Evolutionary conservation across 2,329 filamentous ascomycete species (phyloP), one percentile per base, ranked within the genome.

Genomic region (Sporothrix sp.): DNA sequence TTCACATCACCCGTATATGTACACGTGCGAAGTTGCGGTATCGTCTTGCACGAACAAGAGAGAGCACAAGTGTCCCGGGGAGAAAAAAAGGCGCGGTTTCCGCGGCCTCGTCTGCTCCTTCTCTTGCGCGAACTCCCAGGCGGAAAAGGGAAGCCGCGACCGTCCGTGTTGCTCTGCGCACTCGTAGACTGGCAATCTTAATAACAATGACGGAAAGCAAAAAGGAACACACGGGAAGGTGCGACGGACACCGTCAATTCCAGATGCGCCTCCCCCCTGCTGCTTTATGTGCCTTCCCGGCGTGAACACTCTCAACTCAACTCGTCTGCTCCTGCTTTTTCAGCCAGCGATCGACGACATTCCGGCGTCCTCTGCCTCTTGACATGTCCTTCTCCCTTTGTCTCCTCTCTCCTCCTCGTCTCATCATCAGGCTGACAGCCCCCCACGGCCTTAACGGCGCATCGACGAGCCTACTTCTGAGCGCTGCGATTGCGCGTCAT

Each of bases 281-380:
- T 44, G 42, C 14, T 35, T 45, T 45, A 35, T 45, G 28, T 28
- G 42, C 42, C 9, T 45, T 45, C 43, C 43, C 43, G 20, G 43
- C n/a, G 30, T 30, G 14, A 36, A 5, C 5, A 28, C 43, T 39
- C 33, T 35, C 21, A 32, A 25, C 25, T 21, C 43, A 21, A 21
- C 27, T 38, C 27, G n/a, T n/a, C 20, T 40, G 33, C 18, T 16
- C 21, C 21, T 42, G 25, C 23, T 28, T 25, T 28, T 28, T 10
- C 5, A 28, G n/a, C n/a, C n/a, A n/a, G n/a, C n/a, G n/a, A n/a
- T n/a, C n/a, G n/a, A n/a, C n/a, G n/a, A n/a, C n/a, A n/a, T n/a
- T n/a, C n/a, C n/a, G n/a, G n/a, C n/a, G n/a, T n/a, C n/a, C 39
- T 27, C 23, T 45, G 21, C 38, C 13, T 14, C n/a, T 28, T 27